Evolutionary conservation across 2,329 filamentous ascomycete species (phyloP).

Genomic region (Scorias spongiosa): DNA sequence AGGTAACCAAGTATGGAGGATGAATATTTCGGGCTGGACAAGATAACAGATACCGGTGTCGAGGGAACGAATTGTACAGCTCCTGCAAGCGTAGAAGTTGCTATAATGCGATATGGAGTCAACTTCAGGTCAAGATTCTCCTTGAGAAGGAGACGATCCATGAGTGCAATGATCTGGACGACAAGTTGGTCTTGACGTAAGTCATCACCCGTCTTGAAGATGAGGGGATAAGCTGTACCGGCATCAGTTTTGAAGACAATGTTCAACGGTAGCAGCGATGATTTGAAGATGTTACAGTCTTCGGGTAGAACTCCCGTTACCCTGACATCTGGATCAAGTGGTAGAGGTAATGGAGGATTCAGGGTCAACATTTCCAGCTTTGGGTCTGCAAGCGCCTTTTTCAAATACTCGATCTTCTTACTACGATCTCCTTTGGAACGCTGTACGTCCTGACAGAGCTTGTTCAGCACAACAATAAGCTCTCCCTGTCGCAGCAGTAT

Average conservation of each 20-base stretch:
- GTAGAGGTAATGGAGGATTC: slow-evolving; percentile 73
- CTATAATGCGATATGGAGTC: slow-evolving; percentile 89
- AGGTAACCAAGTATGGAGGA: slow-evolving; percentile 68
- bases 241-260: slow-evolving; percentile 73
- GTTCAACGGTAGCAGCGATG: slow-evolving; percentile 78
- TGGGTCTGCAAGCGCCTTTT: slow-evolving; percentile 69
- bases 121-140: slow-evolving; percentile 93
- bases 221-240: slow-evolving; percentile 70
- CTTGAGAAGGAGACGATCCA: slow-evolving; percentile 90
- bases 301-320: slow-evolving; percentile 70
- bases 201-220: slow-evolving; percentile 96
- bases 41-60: slow-evolving; percentile 36
- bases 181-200: slow-evolving; percentile 93
- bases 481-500: slow-evolving; percentile 76
- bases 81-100: slow-evolving; percentile 76
- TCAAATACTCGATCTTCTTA: slow-evolving; percentile 70
- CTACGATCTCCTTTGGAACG: slow-evolving; percentile 61
- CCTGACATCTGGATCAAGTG: slow-evolving; percentile 69
- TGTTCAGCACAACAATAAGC: slow-evolving; percentile 71
- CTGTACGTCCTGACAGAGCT: slow-evolving; percentile 78
- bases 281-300: slow-evolving; percentile 87
- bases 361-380: slow-evolving; percentile 78
- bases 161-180: slow-evolving; percentile 92
- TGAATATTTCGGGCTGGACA: slow-evolving; percentile 66
- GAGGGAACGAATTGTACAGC: slow-evolving; percentile 90